These are phyloP conservation scores for Leccinum broughii DNA, from an alignment of 768 basidiomycete genomes.

Conservation along the genomic window DNA sequence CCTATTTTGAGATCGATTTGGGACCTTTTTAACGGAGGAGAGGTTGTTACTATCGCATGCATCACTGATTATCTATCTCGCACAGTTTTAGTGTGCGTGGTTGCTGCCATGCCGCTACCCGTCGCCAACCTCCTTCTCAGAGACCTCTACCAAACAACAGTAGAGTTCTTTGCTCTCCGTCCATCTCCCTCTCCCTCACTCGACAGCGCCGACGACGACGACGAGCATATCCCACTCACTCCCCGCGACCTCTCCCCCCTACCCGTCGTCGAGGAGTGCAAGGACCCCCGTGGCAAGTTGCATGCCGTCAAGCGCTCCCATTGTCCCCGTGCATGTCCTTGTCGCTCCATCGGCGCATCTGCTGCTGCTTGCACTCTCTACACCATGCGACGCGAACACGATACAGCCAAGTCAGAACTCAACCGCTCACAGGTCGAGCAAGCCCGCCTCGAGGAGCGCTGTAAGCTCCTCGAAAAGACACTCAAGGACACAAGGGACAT, in stretches of 20 bases:
- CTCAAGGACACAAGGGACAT: slow-evolving; percentile 65
- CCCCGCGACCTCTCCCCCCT: slow-evolving; percentile 38
- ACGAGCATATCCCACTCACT: slow-evolving; percentile 28
- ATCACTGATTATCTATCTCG: slow-evolving; percentile 43
- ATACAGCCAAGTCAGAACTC: slow-evolving; percentile 55
- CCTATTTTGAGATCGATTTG: neutral
- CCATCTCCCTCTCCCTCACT: slow-evolving; percentile 14
- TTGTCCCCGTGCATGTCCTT: slow-evolving; percentile 33
- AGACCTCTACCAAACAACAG: slow-evolving; percentile 52
- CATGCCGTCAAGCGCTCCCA: slow-evolving; percentile 37
- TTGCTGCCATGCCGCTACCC: slow-evolving; percentile 40
- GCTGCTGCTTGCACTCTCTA: slow-evolving; percentile 44
- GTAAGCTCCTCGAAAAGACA: slow-evolving; percentile 59
- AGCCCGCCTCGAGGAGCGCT: slow-evolving; percentile 59
- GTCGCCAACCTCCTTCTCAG: slow-evolving; percentile 48
- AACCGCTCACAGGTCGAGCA: slow-evolving; percentile 54
- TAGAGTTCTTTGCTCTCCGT: slow-evolving; percentile 58
- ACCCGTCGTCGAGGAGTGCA: slow-evolving; percentile 44
- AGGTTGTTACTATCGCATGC: slow-evolving; percentile 7
- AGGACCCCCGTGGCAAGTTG: slow-evolving; percentile 33
- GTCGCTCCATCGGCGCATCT: slow-evolving; percentile 37
- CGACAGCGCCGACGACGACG: slow-evolving; percentile 32
- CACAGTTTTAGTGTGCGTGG: too few species aligned
- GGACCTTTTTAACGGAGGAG: too few species aligned
- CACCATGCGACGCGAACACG: slow-evolving; percentile 54